These are phyloP conservation scores for Marchantia paleacea DNA, from an alignment of 225 moss, liverwort and hornwort species.

Conservation along the genomic window DNA sequence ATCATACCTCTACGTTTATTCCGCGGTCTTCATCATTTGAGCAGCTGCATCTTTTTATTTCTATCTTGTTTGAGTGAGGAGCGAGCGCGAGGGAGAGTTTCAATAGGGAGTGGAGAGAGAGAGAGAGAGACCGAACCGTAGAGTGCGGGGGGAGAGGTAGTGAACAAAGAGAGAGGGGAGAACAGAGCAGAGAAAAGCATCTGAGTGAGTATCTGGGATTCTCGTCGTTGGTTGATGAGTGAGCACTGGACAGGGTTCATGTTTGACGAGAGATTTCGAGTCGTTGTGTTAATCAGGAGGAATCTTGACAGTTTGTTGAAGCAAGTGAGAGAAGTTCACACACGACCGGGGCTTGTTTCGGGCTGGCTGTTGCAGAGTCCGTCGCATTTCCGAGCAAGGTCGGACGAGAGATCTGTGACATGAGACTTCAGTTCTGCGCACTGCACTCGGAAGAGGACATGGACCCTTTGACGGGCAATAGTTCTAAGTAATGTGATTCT, in stretches of 20 bases:
- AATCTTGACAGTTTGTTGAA: conserved; percentile 16
- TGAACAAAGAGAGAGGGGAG: neutral
- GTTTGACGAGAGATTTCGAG: conserved; percentile 15
- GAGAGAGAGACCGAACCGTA: neutral
- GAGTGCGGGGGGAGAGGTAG: neutral
- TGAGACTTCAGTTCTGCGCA: conserved; percentile 22
- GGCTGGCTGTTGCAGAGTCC: conserved; percentile 18
- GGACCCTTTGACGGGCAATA: conserved; percentile 11
- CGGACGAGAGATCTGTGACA: conserved; percentile 22
- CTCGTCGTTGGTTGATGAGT: conserved; percentile 10
- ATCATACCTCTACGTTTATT: conserved; percentile 8
- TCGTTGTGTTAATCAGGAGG: conserved; percentile 14
- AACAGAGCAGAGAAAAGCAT: neutral
- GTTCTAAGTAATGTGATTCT: conserved; percentile 23
- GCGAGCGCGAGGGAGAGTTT: neutral
- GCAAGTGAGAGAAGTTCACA: conserved; percentile 6
- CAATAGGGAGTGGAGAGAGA: neutral
- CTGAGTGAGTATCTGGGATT: neutral
- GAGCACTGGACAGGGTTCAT: conserved; percentile 9
- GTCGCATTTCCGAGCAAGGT: conserved; percentile 12
- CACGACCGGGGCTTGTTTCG: conserved; percentile 16
- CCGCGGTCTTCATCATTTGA: conserved; percentile 14
- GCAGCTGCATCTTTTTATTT: conserved; percentile 9
- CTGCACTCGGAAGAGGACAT: conserved; percentile 20
- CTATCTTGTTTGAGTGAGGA: neutral